These are phyloP conservation scores for Rauvolfia tetraphylla DNA, from an alignment of 257 asterid species.

Conservation along the genomic window DNA sequence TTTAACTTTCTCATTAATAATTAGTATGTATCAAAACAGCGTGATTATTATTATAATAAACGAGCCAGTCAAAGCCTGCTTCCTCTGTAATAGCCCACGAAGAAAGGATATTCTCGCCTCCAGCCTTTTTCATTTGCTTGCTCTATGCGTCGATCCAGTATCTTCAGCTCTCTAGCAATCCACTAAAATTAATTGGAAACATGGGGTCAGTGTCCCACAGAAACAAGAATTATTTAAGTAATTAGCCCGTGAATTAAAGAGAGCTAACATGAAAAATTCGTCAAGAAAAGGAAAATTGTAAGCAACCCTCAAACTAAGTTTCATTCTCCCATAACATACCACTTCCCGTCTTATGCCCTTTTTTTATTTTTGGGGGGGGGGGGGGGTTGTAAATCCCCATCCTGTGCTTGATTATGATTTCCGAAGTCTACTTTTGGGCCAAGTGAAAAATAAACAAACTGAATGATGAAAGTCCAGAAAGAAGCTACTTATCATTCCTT, in stretches of 20 bases:
- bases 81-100: background rate
- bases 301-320: background rate
- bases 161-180: slow-evolving; percentile 58
- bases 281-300: background rate
- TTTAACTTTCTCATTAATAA: background rate
- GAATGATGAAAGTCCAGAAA: too few relatives aligned
- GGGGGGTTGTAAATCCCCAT: too few relatives aligned
- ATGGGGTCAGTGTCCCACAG: slow-evolving; percentile 9
- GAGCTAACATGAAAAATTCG: background rate
- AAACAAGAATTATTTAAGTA: background rate
- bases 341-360: too few relatives aligned
- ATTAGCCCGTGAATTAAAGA: background rate
- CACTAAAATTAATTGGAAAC: slow-evolving; percentile 40
- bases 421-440: background rate
- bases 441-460: background rate
- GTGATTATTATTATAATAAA: background rate
- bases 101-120: slow-evolving; percentile 80
- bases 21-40: background rate
- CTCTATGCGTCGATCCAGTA: slow-evolving; percentile 42
- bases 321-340: background rate
- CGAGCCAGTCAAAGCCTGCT: background rate
- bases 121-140: slow-evolving; percentile 84
- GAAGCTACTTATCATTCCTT: too few relatives aligned
- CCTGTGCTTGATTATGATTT: background rate
- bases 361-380: too few relatives aligned